These are phyloP conservation scores for Suzukiozyma palmioleophila DNA, from an alignment of 1,139 yeast genomes.

Conservation along the genomic window DNA sequence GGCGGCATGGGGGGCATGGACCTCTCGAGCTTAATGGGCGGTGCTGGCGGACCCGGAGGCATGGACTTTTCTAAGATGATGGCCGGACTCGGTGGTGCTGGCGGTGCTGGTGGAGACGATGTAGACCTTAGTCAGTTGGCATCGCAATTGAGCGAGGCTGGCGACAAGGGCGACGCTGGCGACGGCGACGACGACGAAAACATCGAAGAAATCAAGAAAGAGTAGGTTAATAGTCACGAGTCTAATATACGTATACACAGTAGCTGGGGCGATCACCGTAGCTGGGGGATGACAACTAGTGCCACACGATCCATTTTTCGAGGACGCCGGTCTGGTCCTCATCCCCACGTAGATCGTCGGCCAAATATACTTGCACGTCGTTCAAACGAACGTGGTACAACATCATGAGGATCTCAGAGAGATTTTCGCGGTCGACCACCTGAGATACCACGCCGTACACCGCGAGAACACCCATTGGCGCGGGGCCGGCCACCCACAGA, in stretches of 20 bases:
- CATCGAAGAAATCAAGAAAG: conserved; percentile 20
- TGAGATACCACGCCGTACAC: background rate
- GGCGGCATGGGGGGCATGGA: conserved; percentile 30
- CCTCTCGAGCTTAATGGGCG: conserved; percentile 19
- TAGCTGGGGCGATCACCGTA: too few relatives aligned
- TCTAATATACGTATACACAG: conserved; percentile 2
- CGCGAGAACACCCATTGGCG: background rate
- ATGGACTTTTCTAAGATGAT: conserved; percentile 18
- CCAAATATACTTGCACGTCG: background rate
- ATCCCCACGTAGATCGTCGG: background rate
- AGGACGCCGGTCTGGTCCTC: background rate
- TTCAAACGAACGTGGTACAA: background rate
- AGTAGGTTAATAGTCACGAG: conserved; percentile 3
- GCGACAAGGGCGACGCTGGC: conserved; percentile 31
- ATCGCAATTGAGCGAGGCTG: conserved; percentile 43
- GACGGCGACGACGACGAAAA: conserved; percentile 28
- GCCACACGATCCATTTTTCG: background rate
- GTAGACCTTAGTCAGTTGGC: conserved; percentile 38
- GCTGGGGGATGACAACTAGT: too few relatives aligned
- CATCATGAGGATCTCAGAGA: background rate
- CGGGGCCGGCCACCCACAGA: background rate
- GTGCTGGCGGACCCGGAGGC: conserved; percentile 23
- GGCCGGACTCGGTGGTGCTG: conserved; percentile 32
- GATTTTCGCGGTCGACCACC: background rate
- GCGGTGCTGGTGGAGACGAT: conserved; percentile 28